phyloP scores from a whole-genome alignment of 768 basidiomycete species.

The Leccinum boreale region DNA sequence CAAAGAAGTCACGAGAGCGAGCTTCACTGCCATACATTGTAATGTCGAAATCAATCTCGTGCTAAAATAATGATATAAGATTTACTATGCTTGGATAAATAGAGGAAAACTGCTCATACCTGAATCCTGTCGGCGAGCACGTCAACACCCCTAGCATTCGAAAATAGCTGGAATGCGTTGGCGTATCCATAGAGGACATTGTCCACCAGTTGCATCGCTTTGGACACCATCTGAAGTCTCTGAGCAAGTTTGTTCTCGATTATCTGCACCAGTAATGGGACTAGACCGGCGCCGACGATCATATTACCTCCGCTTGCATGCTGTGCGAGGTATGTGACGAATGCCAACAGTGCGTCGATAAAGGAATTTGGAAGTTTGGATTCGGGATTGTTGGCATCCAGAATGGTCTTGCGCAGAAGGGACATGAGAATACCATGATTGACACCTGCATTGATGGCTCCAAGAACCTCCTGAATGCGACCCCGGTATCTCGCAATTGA shows the following conservation, averaged over 20 bases:
- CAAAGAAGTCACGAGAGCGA: conserved; percentile 44
- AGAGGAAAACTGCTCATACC: conserved; percentile 42
- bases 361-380: conserved; percentile 70
- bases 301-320: conserved; percentile 85
- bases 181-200: conserved; percentile 87
- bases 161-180: conserved; percentile 86
- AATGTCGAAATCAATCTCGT: conserved; percentile 66
- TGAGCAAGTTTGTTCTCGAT: conserved; percentile 73
- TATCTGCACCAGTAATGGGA: conserved; percentile 85
- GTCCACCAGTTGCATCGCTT: conserved; percentile 90
- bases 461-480: conserved; percentile 83
- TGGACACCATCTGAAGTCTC: conserved; percentile 75
- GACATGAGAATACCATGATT: conserved; percentile 95
- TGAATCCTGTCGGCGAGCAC: conserved; percentile 83
- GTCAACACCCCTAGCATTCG: conserved; percentile 79
- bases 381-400: conserved; percentile 63
- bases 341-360: conserved; percentile 79
- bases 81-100: neutral
- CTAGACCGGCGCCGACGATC: conserved; percentile 91
- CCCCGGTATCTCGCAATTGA: conserved; percentile 81
- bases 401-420: conserved; percentile 75
- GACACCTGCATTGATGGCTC: conserved; percentile 90
- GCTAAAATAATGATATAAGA: conserved; percentile 36
- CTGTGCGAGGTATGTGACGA: conserved; percentile 84
- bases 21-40: conserved; percentile 48